Evolutionary conservation across 768 basidiomycete species (phyloP).

Genomic region (Coprinellus micaceus): DNA sequence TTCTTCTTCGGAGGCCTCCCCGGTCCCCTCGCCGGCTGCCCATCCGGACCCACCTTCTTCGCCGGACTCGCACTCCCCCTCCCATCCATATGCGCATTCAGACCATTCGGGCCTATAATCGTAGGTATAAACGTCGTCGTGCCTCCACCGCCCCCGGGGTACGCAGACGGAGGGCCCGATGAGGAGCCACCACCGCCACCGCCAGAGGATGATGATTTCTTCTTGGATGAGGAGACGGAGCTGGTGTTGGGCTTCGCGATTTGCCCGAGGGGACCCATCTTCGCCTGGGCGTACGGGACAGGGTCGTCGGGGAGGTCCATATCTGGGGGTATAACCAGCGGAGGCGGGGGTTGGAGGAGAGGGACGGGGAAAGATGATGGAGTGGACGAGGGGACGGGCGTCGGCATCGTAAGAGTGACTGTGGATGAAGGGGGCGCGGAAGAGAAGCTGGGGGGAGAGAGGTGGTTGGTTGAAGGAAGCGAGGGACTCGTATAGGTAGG

Average conservation of each 20-base stretch:
- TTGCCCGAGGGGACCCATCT: constrained; percentile 79
- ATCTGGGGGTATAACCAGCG: constrained; percentile 13
- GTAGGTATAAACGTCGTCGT: constrained; percentile 10
- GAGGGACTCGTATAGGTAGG: too few relatives aligned
- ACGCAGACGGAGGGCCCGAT: background rate
- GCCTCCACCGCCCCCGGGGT: constrained; percentile 16
- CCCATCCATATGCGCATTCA: background rate
- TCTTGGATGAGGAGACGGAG: constrained; percentile 50
- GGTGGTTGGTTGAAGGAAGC: too few relatives aligned
- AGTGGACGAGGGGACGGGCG: constrained; percentile 8
- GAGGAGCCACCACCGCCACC: background rate
- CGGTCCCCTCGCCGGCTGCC: too few relatives aligned
- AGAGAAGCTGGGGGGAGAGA: too few relatives aligned
- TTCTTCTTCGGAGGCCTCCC: constrained; percentile 51
- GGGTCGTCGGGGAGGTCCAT: constrained; percentile 61
- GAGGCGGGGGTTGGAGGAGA: constrained; percentile 1
- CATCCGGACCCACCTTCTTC: too few relatives aligned
- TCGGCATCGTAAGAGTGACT: background rate
- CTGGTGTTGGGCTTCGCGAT: constrained; percentile 51
- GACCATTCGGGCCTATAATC: constrained; percentile 6
- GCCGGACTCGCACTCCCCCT: constrained; percentile 22
- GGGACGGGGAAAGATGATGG: constrained; percentile 6
- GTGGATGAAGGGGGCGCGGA: too few relatives aligned
- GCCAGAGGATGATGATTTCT: too few relatives aligned
- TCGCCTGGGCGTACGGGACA: constrained; percentile 54